phyloP scores from a whole-genome alignment of 371 early-diverging fungal species.

The Mucor circinelloides region DNA sequence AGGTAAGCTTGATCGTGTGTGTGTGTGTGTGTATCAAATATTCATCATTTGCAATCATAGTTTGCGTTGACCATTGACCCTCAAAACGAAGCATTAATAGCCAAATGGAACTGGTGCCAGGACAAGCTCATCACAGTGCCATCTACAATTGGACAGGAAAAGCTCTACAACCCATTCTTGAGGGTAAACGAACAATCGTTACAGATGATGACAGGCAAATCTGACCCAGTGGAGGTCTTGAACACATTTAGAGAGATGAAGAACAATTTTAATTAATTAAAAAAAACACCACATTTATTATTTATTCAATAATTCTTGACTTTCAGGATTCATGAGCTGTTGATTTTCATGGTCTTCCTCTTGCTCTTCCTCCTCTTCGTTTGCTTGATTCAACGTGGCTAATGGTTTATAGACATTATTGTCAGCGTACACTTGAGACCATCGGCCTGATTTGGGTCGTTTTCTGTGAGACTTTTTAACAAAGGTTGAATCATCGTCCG shows the following conservation, averaged over 20 bases:
- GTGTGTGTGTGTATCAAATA: background rate
- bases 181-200: constrained; percentile 74
- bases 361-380: background rate
- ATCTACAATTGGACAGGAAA: constrained; percentile 86
- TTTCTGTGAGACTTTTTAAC: background rate
- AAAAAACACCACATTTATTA: background rate
- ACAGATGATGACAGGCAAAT: constrained; percentile 62
- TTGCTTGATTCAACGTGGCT: background rate
- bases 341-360: background rate
- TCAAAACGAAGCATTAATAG: constrained; percentile 47
- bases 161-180: constrained; percentile 87
- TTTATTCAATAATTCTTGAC: background rate
- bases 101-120: constrained; percentile 67
- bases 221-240: constrained; percentile 79
- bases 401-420: background rate
- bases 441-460: constrained; percentile 8
- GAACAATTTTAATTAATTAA: constrained; percentile 36
- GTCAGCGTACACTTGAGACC: constrained; percentile 11
- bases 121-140: constrained; percentile 72
- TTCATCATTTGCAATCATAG: constrained; percentile 5
- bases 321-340: constrained; percentile 5
- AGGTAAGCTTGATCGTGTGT: constrained; percentile 19
- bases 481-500: background rate
- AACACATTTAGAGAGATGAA: constrained; percentile 77
- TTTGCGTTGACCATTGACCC: constrained; percentile 56